phyloP scores from a whole-genome alignment of 805 yeast genomes.

The Maudiozyma turicensis region DNA sequence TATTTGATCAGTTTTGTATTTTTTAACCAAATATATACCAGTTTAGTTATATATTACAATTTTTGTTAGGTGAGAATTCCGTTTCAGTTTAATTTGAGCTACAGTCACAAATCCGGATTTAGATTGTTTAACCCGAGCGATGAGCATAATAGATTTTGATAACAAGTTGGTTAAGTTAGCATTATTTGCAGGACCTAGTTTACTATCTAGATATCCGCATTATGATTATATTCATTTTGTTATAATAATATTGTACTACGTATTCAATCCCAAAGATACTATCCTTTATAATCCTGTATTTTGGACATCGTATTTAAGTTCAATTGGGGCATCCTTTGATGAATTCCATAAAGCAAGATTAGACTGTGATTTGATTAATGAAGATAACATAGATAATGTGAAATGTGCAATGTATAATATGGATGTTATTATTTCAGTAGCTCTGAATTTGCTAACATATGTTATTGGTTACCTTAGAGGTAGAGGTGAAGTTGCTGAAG shows the following conservation, averaged over 20 bases:
- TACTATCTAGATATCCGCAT: background rate
- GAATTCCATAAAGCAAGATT: background rate
- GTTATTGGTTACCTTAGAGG: background rate
- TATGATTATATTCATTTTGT: conserved; percentile 1
- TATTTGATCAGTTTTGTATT: no score
- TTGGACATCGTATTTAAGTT: conserved; percentile 1
- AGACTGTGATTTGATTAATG: background rate
- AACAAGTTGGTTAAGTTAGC: background rate
- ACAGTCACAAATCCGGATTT: no score
- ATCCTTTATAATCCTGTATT: background rate
- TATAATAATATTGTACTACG: background rate
- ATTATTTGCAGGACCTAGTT: background rate
- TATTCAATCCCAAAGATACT: background rate
- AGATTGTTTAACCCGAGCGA: no score
- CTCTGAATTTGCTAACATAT: background rate
- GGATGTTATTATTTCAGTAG: background rate
- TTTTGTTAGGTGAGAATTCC: no score
- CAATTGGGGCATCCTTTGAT: background rate
- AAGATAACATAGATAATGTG: background rate
- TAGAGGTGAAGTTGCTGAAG: background rate
- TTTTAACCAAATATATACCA: no score
- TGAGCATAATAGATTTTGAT: background rate
- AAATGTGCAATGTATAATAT: background rate
- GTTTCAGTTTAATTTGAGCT: no score
- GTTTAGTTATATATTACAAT: no score